These are phyloP conservation scores for Trichocladium antarcticum DNA, from an alignment of 495 filamentous ascomycete genomes.

Conservation along the genomic window DNA sequence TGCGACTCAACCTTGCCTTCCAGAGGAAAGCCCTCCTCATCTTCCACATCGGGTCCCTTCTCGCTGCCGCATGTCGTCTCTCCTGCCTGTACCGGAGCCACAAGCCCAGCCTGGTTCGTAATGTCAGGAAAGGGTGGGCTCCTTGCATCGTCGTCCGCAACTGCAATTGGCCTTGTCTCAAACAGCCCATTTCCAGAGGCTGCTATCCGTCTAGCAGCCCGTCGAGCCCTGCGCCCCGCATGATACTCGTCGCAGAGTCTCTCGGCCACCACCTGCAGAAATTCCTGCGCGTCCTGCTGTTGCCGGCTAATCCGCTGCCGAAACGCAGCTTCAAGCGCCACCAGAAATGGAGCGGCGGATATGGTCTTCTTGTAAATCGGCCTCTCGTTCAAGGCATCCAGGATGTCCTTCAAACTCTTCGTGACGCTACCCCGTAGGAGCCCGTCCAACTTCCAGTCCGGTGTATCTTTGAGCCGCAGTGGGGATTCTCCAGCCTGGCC, in stretches of 20 bases:
- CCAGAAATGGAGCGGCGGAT: constrained; percentile 68
- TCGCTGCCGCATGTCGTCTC: not conserved
- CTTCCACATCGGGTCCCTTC: constrained; percentile 39
- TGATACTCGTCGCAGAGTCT: constrained; percentile 88
- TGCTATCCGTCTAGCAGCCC: constrained; percentile 26
- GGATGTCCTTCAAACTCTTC: constrained; percentile 78
- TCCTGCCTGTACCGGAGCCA: not conserved
- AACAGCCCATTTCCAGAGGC: not conserved
- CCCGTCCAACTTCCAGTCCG: constrained; percentile 57
- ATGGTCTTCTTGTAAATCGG: constrained; percentile 93
- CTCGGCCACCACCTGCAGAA: constrained; percentile 87
- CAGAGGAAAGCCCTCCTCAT: constrained; percentile 70
- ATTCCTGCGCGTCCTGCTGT: constrained; percentile 98
- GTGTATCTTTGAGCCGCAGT: constrained; percentile 35
- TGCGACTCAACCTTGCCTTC: constrained; percentile 82
- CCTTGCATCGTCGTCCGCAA: not conserved
- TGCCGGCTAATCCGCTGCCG: constrained; percentile 78
- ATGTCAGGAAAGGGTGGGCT: not conserved
- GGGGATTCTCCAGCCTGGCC: not conserved
- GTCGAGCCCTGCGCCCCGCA: constrained; percentile 61
- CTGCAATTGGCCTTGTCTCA: not conserved
- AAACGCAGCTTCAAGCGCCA: constrained; percentile 73
- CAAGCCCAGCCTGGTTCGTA: not conserved
- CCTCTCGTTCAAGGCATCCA: constrained; percentile 88
- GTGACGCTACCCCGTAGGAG: constrained; percentile 73